Conservation (phyloP, 495 filamentous ascomycete genomes). For the Pyrenopolyporus hunteri region DNA sequence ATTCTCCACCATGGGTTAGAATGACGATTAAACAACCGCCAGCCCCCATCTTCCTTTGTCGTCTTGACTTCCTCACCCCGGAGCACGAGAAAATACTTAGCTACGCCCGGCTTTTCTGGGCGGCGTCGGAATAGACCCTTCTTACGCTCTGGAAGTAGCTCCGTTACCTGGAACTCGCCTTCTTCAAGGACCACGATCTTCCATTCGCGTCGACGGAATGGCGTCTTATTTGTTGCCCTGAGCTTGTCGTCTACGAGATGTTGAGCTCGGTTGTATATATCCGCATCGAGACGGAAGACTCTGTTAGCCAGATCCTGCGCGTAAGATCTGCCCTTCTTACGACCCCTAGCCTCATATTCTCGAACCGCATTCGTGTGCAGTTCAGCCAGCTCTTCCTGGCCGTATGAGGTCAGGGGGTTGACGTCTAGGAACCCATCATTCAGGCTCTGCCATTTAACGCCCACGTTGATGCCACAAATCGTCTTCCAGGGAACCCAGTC, state of each 20-base stretch:
- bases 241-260: slow-evolving; percentile 28
- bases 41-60: slow-evolving; percentile 29
- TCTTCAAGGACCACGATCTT: slow-evolving; percentile 26
- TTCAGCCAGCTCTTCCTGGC: slow-evolving; percentile 33
- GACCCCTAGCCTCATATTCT: slow-evolving; percentile 11
- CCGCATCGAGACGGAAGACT: slow-evolving; percentile 11
- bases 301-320: slow-evolving; percentile 38
- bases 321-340: slow-evolving; percentile 28
- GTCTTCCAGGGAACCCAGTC: slow-evolving; percentile 11
- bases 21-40: slow-evolving; percentile 18
- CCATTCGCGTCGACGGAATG: slow-evolving; percentile 38
- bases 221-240: slow-evolving; percentile 30
- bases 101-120: neutral
- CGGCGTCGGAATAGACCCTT: slow-evolving; percentile 22
- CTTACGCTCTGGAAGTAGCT: slow-evolving; percentile 32
- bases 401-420: slow-evolving; percentile 11
- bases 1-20: slow-evolving; percentile 38
- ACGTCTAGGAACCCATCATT: slow-evolving; percentile 19
- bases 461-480: slow-evolving; percentile 27
- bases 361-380: slow-evolving; percentile 24
- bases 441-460: slow-evolving; percentile 12
- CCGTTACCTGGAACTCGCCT: slow-evolving; percentile 32
- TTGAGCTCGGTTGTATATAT: slow-evolving; percentile 20
- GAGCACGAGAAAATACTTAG: slow-evolving; percentile 27
- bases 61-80: slow-evolving; percentile 36